Base-by-base conservation (phyloP, 176 grass and related monocot genomes). In the Avena eriantha region DNA sequence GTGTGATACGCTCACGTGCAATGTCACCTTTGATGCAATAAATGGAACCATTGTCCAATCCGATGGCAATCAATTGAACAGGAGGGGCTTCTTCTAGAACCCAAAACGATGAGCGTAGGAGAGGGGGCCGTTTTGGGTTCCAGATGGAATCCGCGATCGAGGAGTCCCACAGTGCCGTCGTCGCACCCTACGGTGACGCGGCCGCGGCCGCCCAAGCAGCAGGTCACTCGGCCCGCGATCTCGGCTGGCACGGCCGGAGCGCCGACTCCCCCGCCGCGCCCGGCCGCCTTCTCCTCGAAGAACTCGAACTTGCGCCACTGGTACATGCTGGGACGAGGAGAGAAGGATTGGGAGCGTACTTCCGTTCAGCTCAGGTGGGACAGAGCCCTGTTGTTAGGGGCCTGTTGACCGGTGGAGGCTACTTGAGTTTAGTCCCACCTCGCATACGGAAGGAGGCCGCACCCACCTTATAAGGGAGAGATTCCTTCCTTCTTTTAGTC, bases 1-100 rank as follows among this genome's bases (percentile, higher is more conserved):
- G 90, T 85, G 97, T 99, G 78, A 99, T 96, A 73, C 85, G 94
- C 71, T 99, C 97, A 22, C 90, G 93, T 16, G 92, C 94, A 14
- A 99, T 91, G 54, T 99, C 97, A 73, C 94, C 94, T 90, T 99
- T 99, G 76, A 99, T 96, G 90, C 97, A 99, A 80, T 99, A 96
- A 86, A 99, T 91, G 43, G 83, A 94, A 80, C 94, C 97, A 84
- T 81, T 93, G 48, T 96, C 97, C 74, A 99, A 76, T 45, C 94
- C 97, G 34, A 99, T 93, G 3, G 92, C 80, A 19, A 99, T 94
- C 51, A 94, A 67, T 39, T 96, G 81, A 81, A 98, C 90, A 63
- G 97, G 97, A 56, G 94, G 94, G 21, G 92, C 90, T 91, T 98
- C 97, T 92, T 98, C 97, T 12, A 98, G 85, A 89, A 98, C 97